A percentile compares a stretch with the other conserved stretches of the same genome.
Evolutionary conservation across 768 basidiomycete genomes (phyloP).

Genomic region (Asterophora parasitica): DNA sequence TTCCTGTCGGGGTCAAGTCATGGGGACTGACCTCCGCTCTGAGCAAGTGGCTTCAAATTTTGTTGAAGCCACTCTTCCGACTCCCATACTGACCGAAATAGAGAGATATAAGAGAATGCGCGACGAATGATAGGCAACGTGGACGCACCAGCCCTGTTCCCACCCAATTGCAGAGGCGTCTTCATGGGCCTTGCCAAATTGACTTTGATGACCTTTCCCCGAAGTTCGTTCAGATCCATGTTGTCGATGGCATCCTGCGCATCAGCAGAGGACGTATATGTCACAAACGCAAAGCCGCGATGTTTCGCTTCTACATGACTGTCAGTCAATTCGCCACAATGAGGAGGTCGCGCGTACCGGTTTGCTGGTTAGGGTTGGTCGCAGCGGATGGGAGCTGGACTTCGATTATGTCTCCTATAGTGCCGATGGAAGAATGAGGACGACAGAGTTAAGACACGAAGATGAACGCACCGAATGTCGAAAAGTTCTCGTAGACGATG

Average conservation of each 20-base stretch:
- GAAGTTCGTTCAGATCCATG: slow-evolving; percentile 92
- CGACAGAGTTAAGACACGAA: background rate
- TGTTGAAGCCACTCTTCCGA: slow-evolving; percentile 90
- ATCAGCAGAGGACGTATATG: slow-evolving; percentile 73
- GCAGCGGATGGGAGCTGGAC: slow-evolving; percentile 82
- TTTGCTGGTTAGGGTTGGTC: slow-evolving; percentile 60
- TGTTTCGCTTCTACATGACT: slow-evolving; percentile 58
- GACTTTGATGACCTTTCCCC: slow-evolving; percentile 71
- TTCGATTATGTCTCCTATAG: slow-evolving; percentile 85
- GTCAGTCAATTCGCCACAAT: slow-evolving; percentile 2
- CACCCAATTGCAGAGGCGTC: slow-evolving; percentile 55
- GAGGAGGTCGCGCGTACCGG: slow-evolving; percentile 36
- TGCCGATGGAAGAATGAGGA: slow-evolving; percentile 2
- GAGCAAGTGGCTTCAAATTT: slow-evolving; percentile 71
- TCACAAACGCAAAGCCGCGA: slow-evolving; percentile 92
- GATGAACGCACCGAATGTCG: slow-evolving; percentile 70
- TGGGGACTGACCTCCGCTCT: slow-evolving; percentile 59
- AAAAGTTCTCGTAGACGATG: slow-evolving; percentile 72
- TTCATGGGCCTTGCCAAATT: slow-evolving; percentile 85
- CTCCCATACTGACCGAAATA: slow-evolving; percentile 77
- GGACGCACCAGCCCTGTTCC: slow-evolving; percentile 72
- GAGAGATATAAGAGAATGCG: background rate
- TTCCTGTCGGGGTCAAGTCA: slow-evolving; percentile 2
- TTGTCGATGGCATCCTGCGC: slow-evolving; percentile 98
- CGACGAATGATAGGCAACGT: slow-evolving; percentile 1